These are phyloP conservation scores for Diplodia corticola DNA, from an alignment of 2,329 filamentous ascomycete species.

Conservation along the genomic window DNA sequence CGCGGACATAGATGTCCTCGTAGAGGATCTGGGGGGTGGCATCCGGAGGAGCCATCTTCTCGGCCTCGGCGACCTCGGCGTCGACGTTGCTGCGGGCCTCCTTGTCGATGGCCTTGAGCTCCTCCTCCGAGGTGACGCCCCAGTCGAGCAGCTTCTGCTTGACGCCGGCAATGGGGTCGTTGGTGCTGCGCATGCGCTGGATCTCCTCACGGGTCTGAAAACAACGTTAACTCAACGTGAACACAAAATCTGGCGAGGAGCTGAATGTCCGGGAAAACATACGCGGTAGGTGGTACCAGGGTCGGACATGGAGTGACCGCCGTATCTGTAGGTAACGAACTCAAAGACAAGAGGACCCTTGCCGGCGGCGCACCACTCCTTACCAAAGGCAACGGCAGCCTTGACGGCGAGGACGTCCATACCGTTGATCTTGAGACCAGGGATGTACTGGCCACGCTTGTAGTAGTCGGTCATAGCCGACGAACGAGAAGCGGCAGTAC, in stretches of 20 bases:
- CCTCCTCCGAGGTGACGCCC: slow-evolving; percentile 86
- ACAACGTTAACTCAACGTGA: slow-evolving; percentile 26
- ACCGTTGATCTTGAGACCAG: slow-evolving; percentile 98
- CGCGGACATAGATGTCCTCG: slow-evolving; percentile 93
- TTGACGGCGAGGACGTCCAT: slow-evolving; percentile 99
- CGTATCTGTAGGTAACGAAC: slow-evolving; percentile 99
- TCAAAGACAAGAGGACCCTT: slow-evolving; percentile 96
- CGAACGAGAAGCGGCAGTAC: slow-evolving; percentile 89
- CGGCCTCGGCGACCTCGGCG: slow-evolving; percentile 84
- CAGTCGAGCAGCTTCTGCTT: slow-evolving; percentile 99
- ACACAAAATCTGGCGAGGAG: no score
- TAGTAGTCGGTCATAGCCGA: slow-evolving; percentile 99
- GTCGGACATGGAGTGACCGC: slow-evolving; percentile 99
- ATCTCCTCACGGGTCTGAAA: slow-evolving; percentile 88
- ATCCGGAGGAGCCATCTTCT: slow-evolving; percentile 82
- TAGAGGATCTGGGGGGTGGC: slow-evolving; percentile 79
- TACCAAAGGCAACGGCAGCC: slow-evolving; percentile 91
- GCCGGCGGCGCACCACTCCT: slow-evolving; percentile 77
- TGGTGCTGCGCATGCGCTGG: slow-evolving; percentile 97
- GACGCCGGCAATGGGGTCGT: slow-evolving; percentile 95
- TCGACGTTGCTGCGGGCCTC: slow-evolving; percentile 82
- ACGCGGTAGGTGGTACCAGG: slow-evolving; percentile 95
- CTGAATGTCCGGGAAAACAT: slow-evolving; percentile 26
- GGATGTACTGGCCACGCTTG: slow-evolving; percentile 99
- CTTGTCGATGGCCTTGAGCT: slow-evolving; percentile 96